Percentiles rank a stretch among this genome's conserved stretches.
These are phyloP conservation scores for Glycine soja DNA, from an alignment of 306 rosid genomes.

Conservation along the genomic window DNA sequence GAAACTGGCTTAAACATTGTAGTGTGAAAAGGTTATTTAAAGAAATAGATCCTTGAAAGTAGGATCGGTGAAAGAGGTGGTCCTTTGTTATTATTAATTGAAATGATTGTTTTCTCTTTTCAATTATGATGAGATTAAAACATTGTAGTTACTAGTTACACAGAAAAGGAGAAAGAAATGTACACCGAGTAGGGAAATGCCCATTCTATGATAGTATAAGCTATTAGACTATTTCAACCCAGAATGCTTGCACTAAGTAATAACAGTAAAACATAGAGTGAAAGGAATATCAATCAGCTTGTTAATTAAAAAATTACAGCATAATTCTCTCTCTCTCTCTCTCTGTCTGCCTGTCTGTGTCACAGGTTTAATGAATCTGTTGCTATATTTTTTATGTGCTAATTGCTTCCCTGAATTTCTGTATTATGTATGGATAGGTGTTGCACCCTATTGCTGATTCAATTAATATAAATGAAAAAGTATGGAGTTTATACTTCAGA, in stretches of 20 bases:
- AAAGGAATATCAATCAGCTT: background rate
- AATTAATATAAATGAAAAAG: slow-evolving; percentile 76
- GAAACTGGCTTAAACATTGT: slow-evolving; percentile 1
- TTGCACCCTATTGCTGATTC: slow-evolving; percentile 77
- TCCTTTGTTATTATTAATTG: slow-evolving; percentile 18
- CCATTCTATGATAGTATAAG: background rate
- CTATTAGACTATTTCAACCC: slow-evolving; percentile 5
- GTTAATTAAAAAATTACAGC: background rate
- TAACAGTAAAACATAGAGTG: too few species aligned
- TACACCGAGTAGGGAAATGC: background rate
- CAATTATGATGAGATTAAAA: background rate
- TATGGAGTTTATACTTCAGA: slow-evolving; percentile 86
- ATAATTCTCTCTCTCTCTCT: slow-evolving; percentile 1
- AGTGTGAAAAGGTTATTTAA: too few species aligned
- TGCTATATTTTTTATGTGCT: background rate
- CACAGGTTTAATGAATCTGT: slow-evolving; percentile 9
- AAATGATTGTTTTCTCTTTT: slow-evolving; percentile 22
- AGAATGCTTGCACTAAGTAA: background rate
- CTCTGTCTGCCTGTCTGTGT: background rate
- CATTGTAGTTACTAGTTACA: background rate
- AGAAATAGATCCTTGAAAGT: background rate
- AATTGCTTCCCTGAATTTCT: slow-evolving; percentile 25
- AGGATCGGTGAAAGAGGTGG: background rate
- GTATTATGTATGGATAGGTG: slow-evolving; percentile 63
- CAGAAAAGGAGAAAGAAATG: background rate